Base-by-base conservation (phyloP, 805 yeast species). In the Metschnikowia arizonensis region DNA sequence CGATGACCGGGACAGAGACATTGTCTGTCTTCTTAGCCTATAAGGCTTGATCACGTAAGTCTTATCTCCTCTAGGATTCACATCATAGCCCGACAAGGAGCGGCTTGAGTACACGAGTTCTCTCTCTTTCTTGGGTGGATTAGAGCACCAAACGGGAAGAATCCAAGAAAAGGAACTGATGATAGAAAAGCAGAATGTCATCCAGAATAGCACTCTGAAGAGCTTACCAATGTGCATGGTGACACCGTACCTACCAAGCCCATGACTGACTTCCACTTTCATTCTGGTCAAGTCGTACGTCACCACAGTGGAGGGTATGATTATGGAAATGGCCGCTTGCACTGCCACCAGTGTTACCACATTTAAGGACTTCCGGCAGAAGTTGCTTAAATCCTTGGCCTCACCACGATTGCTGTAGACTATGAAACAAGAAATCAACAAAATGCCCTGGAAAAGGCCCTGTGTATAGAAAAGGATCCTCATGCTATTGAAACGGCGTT, bases 91-190 rank as follows among this genome's bases (percentile, higher is more conserved):
- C 17, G 40, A 18, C n/a, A 21, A 4, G 8, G 35, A 7, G 15
- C 34, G 33, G 19, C 29, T 17, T 6, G 42, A 39, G 35, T 45
- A 38, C 6, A 40, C 48, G 7, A 33, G 25, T 8, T 57, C 65
- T 2, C 53, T 56, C n/a, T 54, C 53, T n/a, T 56, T 60, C 4
- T 48, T 60, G 1, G 59, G 56, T 4, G 80, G 78, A 41, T 77
- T 73, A 6, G 78, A 75, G 63, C 83, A 81, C 85, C 85, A 50
- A 46, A 49, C 32, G 1, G 74, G 74, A 7, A 68, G 44, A 5
- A 53, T 57, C 74, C 75, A 69, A 6, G 65, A 49, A 14, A 64
- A 35, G 64, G 62, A 62, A 14, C 61, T 47, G 10, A 66, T 15
- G 10, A 55, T 34, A 4, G 61, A 29, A 23, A 60, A 51, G 1